Evolutionary conservation across 805 yeast species (phyloP), one percentile per base, ranked within the genome.

Genomic region (Yarrowia sp.): DNA sequence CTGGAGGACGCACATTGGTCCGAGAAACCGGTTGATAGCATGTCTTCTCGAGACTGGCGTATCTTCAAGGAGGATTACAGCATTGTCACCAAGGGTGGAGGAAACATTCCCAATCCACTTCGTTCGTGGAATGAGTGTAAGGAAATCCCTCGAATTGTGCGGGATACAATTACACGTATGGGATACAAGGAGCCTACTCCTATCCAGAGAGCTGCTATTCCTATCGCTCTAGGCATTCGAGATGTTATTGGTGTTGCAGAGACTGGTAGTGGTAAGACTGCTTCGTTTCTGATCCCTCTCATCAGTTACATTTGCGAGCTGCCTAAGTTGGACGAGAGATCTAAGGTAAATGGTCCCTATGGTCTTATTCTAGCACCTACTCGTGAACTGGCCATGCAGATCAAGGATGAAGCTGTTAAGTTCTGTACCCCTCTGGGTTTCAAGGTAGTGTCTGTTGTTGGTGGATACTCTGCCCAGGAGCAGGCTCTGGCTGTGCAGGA

Each of bases 231-330:
- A 22, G 73, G 77, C 0, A 77, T 81, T 3, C 75, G 84, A 24
- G 97, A 93, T 73, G 79, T 90, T 1, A 80, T 92, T 21, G 98
- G 97, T 14, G 83, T 92, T n/a, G 98, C 98, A 0, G 92, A 92
- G 69, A 93, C 99, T 0, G 99, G 99, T 12, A 89, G 96, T 1
- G 99, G 99, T 70, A 93, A 95, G 73, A 93, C 99, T 0, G 78
- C 92, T 12, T 88, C 96, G 1, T 93, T 87, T 74, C 73, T 89
- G 11, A 74, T 93, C 1, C 98, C 99, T 0, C 75, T 90, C 59
- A 71, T 89, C 10, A 73, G 84, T 1, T 85, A 84, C 68, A 77
- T 88, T 16, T 67, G 75, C 76, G 82, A 74, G 71, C 74, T 77
- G 44, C 84, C 85, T 0, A 72, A 78, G 19, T 70, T 83, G 26